Evolutionary conservation across 2,329 filamentous ascomycete species (phyloP), one percentile per base, ranked within the genome.

Genomic region (Fusarium sp.): DNA sequence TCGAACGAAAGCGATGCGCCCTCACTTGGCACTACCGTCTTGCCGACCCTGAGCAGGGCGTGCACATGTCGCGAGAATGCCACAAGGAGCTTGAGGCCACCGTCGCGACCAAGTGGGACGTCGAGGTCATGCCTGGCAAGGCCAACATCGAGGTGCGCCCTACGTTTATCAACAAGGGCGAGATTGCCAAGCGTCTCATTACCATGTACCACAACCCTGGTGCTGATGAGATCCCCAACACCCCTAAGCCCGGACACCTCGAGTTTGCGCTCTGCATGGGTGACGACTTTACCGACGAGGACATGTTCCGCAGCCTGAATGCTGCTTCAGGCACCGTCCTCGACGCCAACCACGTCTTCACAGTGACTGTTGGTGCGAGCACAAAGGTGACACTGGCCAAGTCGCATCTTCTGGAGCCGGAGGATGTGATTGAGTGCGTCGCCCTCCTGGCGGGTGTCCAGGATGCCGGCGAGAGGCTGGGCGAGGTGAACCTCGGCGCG

Each of bases 201-300:
- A 86, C 90, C 25, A 91, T 91, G 57, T 97, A 97, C 82, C 91
- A 88, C 77, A 84, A 84, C 66, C 85, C 79, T 5, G 84, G 86
- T 8, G 85, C 84, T 2, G 82, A 83, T 2, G 86, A 87, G 5
- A 84, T 83, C 3, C 84, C 85, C 2, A 86, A 85, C 5, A 86
- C 84, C 58, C 78, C 78, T 6, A 79, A 79, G 29, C 78, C 81
- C 6, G 84, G 91, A 60, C 89, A 89, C 63, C 90, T 95, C 0
- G 95, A 96, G 76, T 98, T 98, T 80, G 91, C 97, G 13, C 88
- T 98, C 61, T 99, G 97, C 83, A 86, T 95, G 70, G 97, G 97
- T 47, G 97, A 99, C 82, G 97, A 99, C 80, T 97, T 97, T 77
- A 99, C 97, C 7, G 97, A 99, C 81, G 97, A 99, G 88, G 96